Percentiles rank a stretch among this genome's conserved stretches.
These are phyloP conservation scores for Trametes villosa DNA, from an alignment of 768 basidiomycete genomes.

Conservation along the genomic window DNA sequence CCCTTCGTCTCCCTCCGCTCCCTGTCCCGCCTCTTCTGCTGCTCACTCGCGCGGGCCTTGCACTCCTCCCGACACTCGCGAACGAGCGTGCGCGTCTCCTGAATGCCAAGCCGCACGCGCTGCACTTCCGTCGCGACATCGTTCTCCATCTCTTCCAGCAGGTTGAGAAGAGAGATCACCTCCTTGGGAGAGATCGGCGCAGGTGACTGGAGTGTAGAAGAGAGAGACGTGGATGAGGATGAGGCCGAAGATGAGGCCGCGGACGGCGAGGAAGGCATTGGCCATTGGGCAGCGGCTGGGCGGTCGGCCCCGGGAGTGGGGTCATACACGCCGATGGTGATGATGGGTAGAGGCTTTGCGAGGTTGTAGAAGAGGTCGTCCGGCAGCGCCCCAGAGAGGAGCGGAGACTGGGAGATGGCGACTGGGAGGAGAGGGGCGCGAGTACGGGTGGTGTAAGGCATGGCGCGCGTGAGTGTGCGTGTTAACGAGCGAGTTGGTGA, in stretches of 20 bases:
- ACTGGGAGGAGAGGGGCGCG: conserved; percentile 31
- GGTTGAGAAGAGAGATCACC: conserved; percentile 37
- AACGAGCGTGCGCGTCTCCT: conserved; percentile 29
- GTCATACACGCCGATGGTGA: conserved; percentile 12
- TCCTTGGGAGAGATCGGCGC: conserved; percentile 31
- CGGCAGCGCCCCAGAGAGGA: conserved; percentile 30
- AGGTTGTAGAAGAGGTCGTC: conserved; percentile 26
- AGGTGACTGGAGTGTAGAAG: conserved; percentile 9
- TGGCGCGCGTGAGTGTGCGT: neutral
- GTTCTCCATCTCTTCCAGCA: conserved; percentile 41
- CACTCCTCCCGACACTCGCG: conserved; percentile 25
- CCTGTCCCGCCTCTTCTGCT: conserved; percentile 19
- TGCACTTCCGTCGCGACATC: conserved; percentile 37
- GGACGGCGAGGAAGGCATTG: neutral
- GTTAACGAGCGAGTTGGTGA: conserved; percentile 1
- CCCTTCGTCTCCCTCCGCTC: conserved; percentile 30
- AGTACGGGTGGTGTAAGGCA: conserved; percentile 16
- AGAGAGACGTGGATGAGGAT: neutral
- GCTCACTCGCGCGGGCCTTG: conserved; percentile 7
- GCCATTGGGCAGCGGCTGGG: neutral
- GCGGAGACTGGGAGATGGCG: conserved; percentile 36
- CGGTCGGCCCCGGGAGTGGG: neutral
- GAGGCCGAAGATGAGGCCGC: neutral
- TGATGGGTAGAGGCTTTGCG: conserved; percentile 19
- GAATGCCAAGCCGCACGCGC: conserved; percentile 32